Base-by-base conservation (phyloP, 805 yeast species). In the Peterozyma xylosa region DNA sequence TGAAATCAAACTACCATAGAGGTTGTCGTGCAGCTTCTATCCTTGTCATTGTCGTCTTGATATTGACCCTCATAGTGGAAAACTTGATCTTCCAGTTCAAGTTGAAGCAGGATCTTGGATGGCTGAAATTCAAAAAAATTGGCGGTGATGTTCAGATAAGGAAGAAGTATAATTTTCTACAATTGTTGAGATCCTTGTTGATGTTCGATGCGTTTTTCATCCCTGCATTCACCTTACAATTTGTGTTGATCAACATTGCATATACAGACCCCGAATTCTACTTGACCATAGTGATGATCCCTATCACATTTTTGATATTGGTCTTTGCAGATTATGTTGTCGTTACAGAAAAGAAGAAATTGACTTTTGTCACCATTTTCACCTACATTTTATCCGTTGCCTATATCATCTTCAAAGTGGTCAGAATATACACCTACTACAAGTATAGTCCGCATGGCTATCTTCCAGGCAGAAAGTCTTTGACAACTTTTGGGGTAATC, bases 221-320 rank as follows among this genome's bases (percentile, higher is more conserved):
- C 42, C 56, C 70, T 27, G 73, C 68, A 2, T 71, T 69, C 56
- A 68, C 74, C 2, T 56, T 70, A 10, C 75, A 71, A 48, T 71
- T 67, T 45, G 56, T 68, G 13, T 67, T 68, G 30, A 68, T 70
- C 41, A 64, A 67, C 59, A 54, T 70, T 11, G 45, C 53, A 14
- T 55, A 60, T 35, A 53, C 53, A 37, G 66, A 69, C 11, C 57
- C 55, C 5, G 75, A 71, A 52, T 71, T 71, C 50, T 63, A 63
- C n/a, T 50, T 70, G 35, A 71, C 76, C 0, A 58, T 69, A n/a
- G 51, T 57, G 36, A 63, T 63, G 37, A 48, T 67, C 15, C 71
- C 71, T 3, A 43, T 65, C 17, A 59, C 74, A 2, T 47, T 70
- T 3, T 27, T 66, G 2, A 41, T 69, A 5, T 55, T 71, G 30